phyloP scores from a whole-genome alignment of 1,139 yeast species.

The Yamadazyma dushanensis region DNA sequence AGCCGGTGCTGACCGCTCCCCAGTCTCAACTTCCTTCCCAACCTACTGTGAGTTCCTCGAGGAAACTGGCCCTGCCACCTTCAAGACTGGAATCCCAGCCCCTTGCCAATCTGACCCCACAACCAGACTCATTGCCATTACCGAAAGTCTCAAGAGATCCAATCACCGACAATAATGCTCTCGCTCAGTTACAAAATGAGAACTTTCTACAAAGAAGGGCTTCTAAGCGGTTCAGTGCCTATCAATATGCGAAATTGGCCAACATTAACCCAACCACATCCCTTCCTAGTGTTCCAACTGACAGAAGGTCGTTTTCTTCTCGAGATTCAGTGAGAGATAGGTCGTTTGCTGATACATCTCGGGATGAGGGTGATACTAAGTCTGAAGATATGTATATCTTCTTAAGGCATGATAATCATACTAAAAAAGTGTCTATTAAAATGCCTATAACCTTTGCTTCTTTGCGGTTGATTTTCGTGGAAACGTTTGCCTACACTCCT shows the following conservation, averaged over 20 bases:
- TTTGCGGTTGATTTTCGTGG: constrained; percentile 74
- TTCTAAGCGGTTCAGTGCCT: constrained; percentile 87
- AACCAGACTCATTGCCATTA: constrained; percentile 1
- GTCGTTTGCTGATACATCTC: constrained; percentile 14
- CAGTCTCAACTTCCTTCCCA: constrained; percentile 6
- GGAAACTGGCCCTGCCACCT: constrained; percentile 1
- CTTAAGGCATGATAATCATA: constrained; percentile 55
- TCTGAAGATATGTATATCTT: constrained; percentile 33
- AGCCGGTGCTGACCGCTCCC: neutral
- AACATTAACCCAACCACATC: constrained; percentile 40
- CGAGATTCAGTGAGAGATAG: constrained; percentile 16
- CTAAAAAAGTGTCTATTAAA: constrained; percentile 59
- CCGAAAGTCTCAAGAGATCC: constrained; percentile 2
- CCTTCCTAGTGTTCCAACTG: constrained; percentile 17
- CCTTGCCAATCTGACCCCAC: neutral
- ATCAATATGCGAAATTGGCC: constrained; percentile 81
- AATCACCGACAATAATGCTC: constrained; percentile 12
- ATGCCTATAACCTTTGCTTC: constrained; percentile 61
- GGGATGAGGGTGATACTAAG: neutral
- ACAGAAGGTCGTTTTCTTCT: constrained; percentile 10
- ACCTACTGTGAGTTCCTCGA: constrained; percentile 3
- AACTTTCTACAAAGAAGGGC: constrained; percentile 74
- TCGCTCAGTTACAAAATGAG: constrained; percentile 19
- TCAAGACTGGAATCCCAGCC: neutral
- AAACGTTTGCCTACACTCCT: constrained; percentile 83